Conservation (phyloP, 2,329 filamentous ascomycete genomes). For the Phyllachora maydis region DNA sequence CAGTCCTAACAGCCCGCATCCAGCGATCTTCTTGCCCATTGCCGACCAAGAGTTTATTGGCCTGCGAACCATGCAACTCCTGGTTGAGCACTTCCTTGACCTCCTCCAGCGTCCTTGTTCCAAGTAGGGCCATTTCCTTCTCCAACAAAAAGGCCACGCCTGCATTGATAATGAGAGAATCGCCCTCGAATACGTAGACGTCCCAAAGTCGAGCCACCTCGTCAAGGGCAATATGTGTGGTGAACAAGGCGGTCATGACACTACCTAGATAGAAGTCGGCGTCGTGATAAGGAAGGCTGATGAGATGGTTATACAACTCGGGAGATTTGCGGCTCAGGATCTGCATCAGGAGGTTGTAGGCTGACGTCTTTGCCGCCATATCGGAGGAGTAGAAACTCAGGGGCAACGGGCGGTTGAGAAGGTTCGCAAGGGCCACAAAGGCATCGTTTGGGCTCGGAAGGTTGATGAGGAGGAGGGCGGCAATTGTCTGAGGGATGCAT, state of each 20-base stretch:
- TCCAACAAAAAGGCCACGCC: conserved; percentile 44
- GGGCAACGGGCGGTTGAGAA: conserved; percentile 56
- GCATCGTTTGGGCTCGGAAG: conserved; percentile 39
- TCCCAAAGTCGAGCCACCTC: conserved; percentile 60
- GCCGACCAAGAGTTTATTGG: conserved; percentile 12
- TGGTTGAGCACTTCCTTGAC: conserved; percentile 17
- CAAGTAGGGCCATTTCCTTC: conserved; percentile 28
- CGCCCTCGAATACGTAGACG: conserved; percentile 65
- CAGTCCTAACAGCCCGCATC: conserved; percentile 17
- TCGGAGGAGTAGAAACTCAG: conserved; percentile 59
- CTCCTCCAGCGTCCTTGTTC: conserved; percentile 20
- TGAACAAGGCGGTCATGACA: conserved; percentile 46
- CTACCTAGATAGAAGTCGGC: conserved; percentile 33
- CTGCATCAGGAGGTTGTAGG: conserved; percentile 48
- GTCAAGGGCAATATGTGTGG: conserved; percentile 41
- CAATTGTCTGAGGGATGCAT: conserved; percentile 33
- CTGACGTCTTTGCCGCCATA: conserved; percentile 42
- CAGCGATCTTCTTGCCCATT: conserved; percentile 27
- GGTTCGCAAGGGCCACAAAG: conserved; percentile 55
- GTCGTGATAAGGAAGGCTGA: conserved; percentile 21
- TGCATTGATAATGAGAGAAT: conserved; percentile 48
- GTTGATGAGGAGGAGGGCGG: conserved; percentile 53
- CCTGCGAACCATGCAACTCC: conserved; percentile 2
- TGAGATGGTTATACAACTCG: conserved; percentile 42
- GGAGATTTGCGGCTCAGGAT: conserved; percentile 44